Conservation (phyloP, 441 rosid species). For the Codiaeum variegatum region DNA sequence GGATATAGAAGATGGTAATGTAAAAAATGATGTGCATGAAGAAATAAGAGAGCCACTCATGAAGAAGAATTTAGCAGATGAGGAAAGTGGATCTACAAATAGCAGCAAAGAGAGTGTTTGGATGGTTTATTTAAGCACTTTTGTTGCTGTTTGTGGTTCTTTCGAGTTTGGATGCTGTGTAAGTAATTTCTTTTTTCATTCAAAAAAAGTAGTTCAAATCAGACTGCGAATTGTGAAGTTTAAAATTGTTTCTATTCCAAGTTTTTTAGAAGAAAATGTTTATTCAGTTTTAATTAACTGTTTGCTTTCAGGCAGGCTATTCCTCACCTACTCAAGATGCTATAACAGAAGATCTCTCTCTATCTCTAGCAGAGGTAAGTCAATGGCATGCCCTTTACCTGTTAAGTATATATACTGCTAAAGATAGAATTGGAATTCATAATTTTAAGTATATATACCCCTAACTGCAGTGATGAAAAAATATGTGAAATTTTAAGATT, state of each 20-base stretch:
- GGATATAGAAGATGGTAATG: constrained; percentile 27
- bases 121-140: constrained; percentile 83
- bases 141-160: constrained; percentile 84
- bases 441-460: too few relatives aligned
- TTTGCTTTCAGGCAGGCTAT: constrained; percentile 72
- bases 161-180: constrained; percentile 87
- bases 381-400: neutral
- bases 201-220: neutral
- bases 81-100: constrained; percentile 23
- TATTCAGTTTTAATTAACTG: constrained; percentile 5
- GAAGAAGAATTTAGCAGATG: constrained; percentile 22
- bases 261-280: neutral
- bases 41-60: constrained; percentile 40
- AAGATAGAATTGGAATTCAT: neutral
- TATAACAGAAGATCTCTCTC: constrained; percentile 58
- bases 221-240: neutral
- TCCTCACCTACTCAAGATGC: constrained; percentile 85
- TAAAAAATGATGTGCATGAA: constrained; percentile 13
- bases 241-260: neutral
- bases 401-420: neutral
- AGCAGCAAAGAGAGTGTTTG: constrained; percentile 39
- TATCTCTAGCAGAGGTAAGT: constrained; percentile 65
- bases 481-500: neutral
- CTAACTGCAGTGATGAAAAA: neutral
- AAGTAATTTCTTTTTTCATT: constrained; percentile 28